These are phyloP conservation scores for Aspergillus sparsus DNA, from an alignment of 495 filamentous ascomycete genomes.

Conservation along the genomic window DNA sequence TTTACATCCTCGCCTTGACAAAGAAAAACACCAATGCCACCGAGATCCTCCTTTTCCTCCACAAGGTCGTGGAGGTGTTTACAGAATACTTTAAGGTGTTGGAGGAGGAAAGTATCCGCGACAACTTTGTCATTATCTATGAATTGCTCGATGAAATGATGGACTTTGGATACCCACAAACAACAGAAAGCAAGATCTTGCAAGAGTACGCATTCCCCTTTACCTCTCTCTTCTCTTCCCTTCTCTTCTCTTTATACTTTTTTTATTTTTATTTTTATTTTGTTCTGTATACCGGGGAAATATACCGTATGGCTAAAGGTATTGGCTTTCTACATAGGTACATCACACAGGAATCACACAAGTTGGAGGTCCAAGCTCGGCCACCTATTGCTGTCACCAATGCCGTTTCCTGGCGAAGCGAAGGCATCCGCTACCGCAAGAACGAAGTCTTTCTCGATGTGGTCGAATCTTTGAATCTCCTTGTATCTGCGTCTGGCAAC, in stretches of 20 bases:
- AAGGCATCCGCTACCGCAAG: slow-evolving; percentile 98
- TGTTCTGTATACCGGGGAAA: too few relatives aligned
- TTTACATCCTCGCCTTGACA: slow-evolving; percentile 96
- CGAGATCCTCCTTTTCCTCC: slow-evolving; percentile 96
- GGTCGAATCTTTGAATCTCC: slow-evolving; percentile 93
- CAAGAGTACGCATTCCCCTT: slow-evolving; percentile 68
- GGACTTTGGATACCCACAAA: slow-evolving; percentile 99
- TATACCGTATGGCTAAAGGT: neutral
- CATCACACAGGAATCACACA: slow-evolving; percentile 99
- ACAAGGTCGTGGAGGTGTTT: slow-evolving; percentile 98
- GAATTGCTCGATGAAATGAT: slow-evolving; percentile 99
- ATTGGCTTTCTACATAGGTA: slow-evolving; percentile 52
- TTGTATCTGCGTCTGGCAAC: slow-evolving; percentile 92
- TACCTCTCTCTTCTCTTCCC: neutral
- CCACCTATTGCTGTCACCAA: slow-evolving; percentile 99
- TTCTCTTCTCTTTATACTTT: neutral
- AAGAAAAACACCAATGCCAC: slow-evolving; percentile 99
- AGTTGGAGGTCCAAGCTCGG: slow-evolving; percentile 96
- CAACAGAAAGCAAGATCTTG: slow-evolving; percentile 97
- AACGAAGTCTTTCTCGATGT: slow-evolving; percentile 99
- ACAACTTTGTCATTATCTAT: slow-evolving; percentile 99
- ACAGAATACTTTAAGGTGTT: slow-evolving; percentile 99
- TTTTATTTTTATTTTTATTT: neutral
- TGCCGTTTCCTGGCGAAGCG: slow-evolving; percentile 95
- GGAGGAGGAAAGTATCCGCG: slow-evolving; percentile 97